These are phyloP conservation scores for Candolleomyces eurysporus DNA, from an alignment of 768 basidiomycete species.

Conservation along the genomic window DNA sequence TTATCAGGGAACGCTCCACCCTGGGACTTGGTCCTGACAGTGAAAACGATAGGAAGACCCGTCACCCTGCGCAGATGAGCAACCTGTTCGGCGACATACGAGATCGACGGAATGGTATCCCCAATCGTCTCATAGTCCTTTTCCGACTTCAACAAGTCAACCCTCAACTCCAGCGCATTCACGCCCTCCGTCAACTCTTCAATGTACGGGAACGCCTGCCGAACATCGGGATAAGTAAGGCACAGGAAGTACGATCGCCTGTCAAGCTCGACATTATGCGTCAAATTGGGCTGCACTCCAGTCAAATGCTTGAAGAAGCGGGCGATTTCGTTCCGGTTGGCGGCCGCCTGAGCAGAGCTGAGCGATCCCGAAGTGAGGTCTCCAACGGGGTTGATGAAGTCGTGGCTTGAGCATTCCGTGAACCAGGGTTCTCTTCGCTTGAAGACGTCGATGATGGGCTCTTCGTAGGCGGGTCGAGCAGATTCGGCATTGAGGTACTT, in stretches of 20 bases:
- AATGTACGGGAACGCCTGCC: slow-evolving; percentile 62
- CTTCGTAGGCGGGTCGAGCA: slow-evolving; percentile 84
- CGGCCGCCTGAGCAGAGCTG: slow-evolving; percentile 20
- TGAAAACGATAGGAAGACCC: slow-evolving; percentile 86
- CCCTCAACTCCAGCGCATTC: slow-evolving; percentile 92
- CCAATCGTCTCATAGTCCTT: too few relatives aligned
- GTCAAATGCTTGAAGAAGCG: slow-evolving; percentile 92
- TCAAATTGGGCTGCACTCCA: slow-evolving; percentile 52
- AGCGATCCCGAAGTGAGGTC: slow-evolving; percentile 4
- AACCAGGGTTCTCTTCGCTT: slow-evolving; percentile 82
- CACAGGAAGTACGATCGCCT: slow-evolving; percentile 89
- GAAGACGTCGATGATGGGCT: slow-evolving; percentile 83
- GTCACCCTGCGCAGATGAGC: slow-evolving; percentile 74
- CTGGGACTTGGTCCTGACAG: slow-evolving; percentile 83
- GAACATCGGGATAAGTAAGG: slow-evolving; percentile 88
- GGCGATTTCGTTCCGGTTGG: slow-evolving; percentile 58
- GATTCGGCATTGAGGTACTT: slow-evolving; percentile 75
- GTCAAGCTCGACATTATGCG: slow-evolving; percentile 47
- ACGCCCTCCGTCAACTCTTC: slow-evolving; percentile 77
- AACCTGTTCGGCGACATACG: slow-evolving; percentile 71
- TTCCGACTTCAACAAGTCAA: slow-evolving; percentile 63
- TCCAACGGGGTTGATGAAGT: slow-evolving; percentile 76
- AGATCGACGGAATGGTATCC: too few relatives aligned
- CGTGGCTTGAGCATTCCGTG: slow-evolving; percentile 73
- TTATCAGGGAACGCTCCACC: slow-evolving; percentile 90